Conservation (phyloP, 176 grass and related monocot genomes). For the Aegilops tauschii region DNA sequence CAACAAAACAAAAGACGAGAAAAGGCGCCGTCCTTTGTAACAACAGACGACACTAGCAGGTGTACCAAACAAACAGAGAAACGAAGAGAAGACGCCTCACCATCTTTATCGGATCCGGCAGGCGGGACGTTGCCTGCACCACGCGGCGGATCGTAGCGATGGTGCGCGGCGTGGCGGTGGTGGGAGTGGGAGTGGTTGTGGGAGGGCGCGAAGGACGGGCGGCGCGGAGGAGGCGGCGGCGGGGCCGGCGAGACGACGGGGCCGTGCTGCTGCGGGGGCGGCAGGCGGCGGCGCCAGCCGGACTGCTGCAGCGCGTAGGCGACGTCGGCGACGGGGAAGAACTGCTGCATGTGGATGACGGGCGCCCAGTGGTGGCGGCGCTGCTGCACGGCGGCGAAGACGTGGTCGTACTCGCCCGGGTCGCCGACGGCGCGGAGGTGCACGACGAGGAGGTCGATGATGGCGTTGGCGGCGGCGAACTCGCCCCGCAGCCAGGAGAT, state of each 20-base stretch:
- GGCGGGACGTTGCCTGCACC: neutral
- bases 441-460: slow-evolving; percentile 70
- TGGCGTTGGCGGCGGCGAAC: slow-evolving; percentile 92
- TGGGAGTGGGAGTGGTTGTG: slow-evolving; percentile 10
- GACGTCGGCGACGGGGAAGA: slow-evolving; percentile 78
- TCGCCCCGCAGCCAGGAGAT: slow-evolving; percentile 89
- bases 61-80: slow-evolving; percentile 22
- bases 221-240: slow-evolving; percentile 33
- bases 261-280: slow-evolving; percentile 23
- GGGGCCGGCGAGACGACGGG: slow-evolving; percentile 15
- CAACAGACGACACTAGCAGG: neutral
- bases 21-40: neutral
- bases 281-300: slow-evolving; percentile 48
- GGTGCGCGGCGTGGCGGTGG: slow-evolving; percentile 26
- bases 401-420: slow-evolving; percentile 74
- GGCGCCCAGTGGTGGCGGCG: slow-evolving; percentile 78
- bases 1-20: neutral
- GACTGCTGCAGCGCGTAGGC: slow-evolving; percentile 69
- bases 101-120: slow-evolving; percentile 48
- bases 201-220: slow-evolving; percentile 26
- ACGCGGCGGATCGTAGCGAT: slow-evolving; percentile 26
- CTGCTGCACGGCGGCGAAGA: slow-evolving; percentile 56
- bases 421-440: slow-evolving; percentile 66
- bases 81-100: slow-evolving; percentile 23
- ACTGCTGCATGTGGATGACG: slow-evolving; percentile 94